A percentile compares a stretch with the other conserved stretches of the same genome.
Evolutionary conservation across 23 red algal genomes (phyloP).

Genomic region (Chondrus crispus): DNA sequence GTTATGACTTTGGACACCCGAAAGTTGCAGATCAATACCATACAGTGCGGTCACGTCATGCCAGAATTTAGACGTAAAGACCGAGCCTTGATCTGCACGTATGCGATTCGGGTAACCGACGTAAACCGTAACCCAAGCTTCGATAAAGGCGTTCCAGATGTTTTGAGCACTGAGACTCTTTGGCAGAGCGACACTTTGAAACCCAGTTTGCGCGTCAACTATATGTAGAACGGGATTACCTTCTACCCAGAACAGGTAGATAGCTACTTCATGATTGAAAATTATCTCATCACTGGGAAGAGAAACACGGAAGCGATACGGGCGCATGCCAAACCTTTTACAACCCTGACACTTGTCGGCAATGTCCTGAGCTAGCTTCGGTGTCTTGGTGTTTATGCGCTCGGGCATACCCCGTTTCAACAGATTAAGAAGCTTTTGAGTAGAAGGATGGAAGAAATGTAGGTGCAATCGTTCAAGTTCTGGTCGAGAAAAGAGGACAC

Average conservation of each 20-base stretch:
- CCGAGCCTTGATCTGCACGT: background rate
- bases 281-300: background rate
- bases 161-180: background rate
- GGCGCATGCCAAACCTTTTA: background rate
- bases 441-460: conserved; percentile 1
- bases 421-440: background rate
- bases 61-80: background rate
- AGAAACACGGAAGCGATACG: conserved; percentile 1
- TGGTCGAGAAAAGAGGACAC: background rate
- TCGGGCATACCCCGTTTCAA: background rate
- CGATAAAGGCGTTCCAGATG: background rate
- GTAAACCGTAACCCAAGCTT: background rate
- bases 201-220: background rate
- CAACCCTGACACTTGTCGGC: background rate
- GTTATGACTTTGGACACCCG: conserved; percentile 19
- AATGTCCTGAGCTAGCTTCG: background rate
- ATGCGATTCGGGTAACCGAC: background rate
- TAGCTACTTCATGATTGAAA: conserved; percentile 14
- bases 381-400: background rate
- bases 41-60: background rate
- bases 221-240: conserved; percentile 9
- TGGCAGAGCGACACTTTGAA: background rate
- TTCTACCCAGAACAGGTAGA: conserved; percentile 9
- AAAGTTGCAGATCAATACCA: conserved; percentile 31
- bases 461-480: background rate